Conservation (phyloP, 306 rosid species). For the Psophocarpus tetragonolobus region DNA sequence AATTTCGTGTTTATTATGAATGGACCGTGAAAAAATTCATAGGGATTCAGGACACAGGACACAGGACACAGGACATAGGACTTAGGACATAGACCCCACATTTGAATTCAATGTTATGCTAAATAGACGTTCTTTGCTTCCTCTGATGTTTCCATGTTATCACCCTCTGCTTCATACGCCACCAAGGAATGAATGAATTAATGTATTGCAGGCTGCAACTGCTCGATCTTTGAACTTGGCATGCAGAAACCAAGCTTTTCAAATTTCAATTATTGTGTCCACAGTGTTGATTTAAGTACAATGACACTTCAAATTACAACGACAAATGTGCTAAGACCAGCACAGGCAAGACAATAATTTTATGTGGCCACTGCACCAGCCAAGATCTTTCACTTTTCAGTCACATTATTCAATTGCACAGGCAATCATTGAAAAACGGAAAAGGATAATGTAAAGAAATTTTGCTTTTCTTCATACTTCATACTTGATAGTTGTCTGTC, state of each 20-base stretch:
- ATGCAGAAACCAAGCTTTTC: neutral
- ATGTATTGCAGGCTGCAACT: neutral
- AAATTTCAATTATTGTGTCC: neutral
- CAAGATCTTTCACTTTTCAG: neutral
- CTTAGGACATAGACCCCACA: neutral
- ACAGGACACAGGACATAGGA: no score
- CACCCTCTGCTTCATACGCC: neutral
- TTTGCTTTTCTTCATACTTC: neutral
- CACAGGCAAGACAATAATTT: neutral
- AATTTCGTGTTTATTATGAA: neutral
- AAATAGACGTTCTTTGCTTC: neutral
- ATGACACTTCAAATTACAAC: neutral
- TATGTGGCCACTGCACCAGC: neutral
- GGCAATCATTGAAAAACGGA: neutral
- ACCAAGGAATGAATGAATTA: neutral
- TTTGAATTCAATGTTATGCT: conserved; percentile 18
- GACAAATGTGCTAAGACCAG: neutral
- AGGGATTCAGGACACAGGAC: neutral
- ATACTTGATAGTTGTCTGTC: neutral
- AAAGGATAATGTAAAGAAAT: neutral
- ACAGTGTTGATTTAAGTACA: neutral
- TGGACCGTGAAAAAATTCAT: neutral
- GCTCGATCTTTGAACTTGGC: neutral
- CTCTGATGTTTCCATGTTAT: neutral
- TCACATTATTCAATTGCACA: neutral